Evolutionary conservation across 768 basidiomycete species (phyloP), one percentile per base, ranked within the genome.

Genomic region (Lentinula detonsa): DNA sequence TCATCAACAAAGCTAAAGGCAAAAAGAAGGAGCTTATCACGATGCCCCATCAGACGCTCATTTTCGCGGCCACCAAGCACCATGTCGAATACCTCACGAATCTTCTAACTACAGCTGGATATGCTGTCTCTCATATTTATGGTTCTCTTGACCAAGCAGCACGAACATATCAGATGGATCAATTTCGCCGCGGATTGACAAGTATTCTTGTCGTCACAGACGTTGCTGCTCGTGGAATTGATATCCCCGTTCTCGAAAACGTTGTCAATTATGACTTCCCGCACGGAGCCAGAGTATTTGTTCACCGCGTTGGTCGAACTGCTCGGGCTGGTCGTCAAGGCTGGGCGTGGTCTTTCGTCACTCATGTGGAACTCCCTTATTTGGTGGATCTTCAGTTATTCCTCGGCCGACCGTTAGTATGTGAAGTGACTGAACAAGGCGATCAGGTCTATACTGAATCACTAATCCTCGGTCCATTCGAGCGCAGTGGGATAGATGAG

Each of bases 261-360:
- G 97, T 99, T 37, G 80, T 99, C 72, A 99, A 99, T 72, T 99
- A 95, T 72, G 97, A 99, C 67, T 98, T 99, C 66, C 97, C 97
- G 0, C 90, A 93, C 62, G 93, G 95, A 23, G 86, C 94, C 1
- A 80, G 95, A 60, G 87, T 97, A 10, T 99, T 98, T 65, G 87
- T 99, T 0, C 97, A 99, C 73, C 91, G 97, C 61, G 96, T 98
- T 23, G 97, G 97, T 50, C 85, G 97, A 62, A 98, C 97, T 4
- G 97, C 97, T 5, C 84, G 97, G 68, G 96, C 96, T 1, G 97
- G 97, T 13, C 81, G 95, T 59, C 88, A 87, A 69, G 97, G 97
- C 35, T 94, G 93, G 90, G 96, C 96, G 1, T 98, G 93, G 92
- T 94, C 92, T 2, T 93, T 99, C 69, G 81, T 97, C 58, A 91